Evolutionary conservation across 768 basidiomycete genomes (phyloP).

Genomic region (Lentinula guzmanii): DNA sequence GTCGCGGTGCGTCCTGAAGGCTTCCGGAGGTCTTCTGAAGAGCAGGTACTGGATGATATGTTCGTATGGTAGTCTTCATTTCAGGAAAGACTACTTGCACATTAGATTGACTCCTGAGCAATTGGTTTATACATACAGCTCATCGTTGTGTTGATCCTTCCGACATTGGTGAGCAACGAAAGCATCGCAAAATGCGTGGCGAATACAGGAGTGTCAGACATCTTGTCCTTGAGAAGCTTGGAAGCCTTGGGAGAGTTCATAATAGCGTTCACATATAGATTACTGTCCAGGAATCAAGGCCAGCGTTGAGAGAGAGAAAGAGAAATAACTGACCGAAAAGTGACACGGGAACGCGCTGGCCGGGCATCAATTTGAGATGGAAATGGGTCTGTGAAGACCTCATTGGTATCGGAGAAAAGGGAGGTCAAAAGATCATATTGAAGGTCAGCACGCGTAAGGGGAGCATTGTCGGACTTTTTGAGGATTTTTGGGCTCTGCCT

Average conservation of each 20-base stretch:
- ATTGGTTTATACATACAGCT: conserved; percentile 48
- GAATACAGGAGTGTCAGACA: conserved; percentile 52
- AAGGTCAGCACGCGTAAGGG: conserved; percentile 60
- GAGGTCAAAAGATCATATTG: conserved; percentile 75
- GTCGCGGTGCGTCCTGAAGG: conserved; percentile 72
- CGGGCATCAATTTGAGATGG: background rate
- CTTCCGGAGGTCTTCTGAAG: conserved; percentile 66
- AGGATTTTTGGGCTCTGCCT: conserved; percentile 39
- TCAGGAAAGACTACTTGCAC: conserved; percentile 59
- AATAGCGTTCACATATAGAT: conserved; percentile 49
- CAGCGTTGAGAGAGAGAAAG: background rate
- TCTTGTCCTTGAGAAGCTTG: conserved; percentile 65
- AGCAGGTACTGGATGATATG: conserved; percentile 73
- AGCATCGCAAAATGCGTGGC: conserved; percentile 72
- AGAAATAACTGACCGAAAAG: conserved; percentile 2
- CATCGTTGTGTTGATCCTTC: conserved; percentile 76
- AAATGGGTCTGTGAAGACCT: conserved; percentile 45
- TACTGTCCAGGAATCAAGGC: conserved; percentile 16
- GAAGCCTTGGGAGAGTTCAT: conserved; percentile 61
- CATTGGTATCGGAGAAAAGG: conserved; percentile 66
- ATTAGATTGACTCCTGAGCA: background rate
- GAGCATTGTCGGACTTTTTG: conserved; percentile 58
- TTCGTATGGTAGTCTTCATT: conserved; percentile 71
- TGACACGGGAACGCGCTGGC: background rate
- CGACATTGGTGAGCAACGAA: conserved; percentile 70